Base-by-base conservation (phyloP, 768 basidiomycete species). In the Mrakia frigida region DNA sequence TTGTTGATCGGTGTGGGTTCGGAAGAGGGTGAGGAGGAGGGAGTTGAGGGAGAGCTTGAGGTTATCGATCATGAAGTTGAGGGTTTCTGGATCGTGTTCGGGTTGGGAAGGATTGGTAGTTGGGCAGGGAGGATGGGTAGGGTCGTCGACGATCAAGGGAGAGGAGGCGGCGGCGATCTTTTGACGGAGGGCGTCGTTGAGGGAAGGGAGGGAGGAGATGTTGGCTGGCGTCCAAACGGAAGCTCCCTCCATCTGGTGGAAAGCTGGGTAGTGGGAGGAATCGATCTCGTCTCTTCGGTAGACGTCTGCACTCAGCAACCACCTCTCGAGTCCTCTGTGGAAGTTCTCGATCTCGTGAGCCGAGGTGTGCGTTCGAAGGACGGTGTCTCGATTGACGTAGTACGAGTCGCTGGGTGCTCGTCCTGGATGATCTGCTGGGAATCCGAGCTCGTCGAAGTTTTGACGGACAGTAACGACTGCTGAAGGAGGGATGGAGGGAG, bases 221-320 rank as follows among this genome's bases (percentile, higher is more conserved):
- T 88, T 87, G 46, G 87, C 37, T 0, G 79, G 70, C 11, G 82
- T 79, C 82, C 94, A 93, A 74, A 98, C 89, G 43, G 89, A 85
- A 18, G 94, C 93, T 41, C 96, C 97, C 82, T 99, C 97, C 85
- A 97, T 93, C 84, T 99, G 97, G 84, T 99, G 97, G 82, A 99
- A 99, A 52, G 97, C 92, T 7, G 97, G 97, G 83, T 98, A 97
- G 82, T 99, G 97, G 13, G 91, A 92, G 18, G 88, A 87, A 85
- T 99, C 97, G 78, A 99, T 98, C 84, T 98, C 97, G 87, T 99
- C 97, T 80, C 97, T 89, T 70, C 97, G 86, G 84, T 98, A 99
- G 72, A 99, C 97, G 85, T 99, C 97, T 41, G 97, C 94, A 13
- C 94, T 92, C 33, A 98, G 86, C 43, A 99, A 86, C 92, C 95